Evolutionary conservation across 345 rosid species (phyloP).

Genomic region (Hypericum perforatum): DNA sequence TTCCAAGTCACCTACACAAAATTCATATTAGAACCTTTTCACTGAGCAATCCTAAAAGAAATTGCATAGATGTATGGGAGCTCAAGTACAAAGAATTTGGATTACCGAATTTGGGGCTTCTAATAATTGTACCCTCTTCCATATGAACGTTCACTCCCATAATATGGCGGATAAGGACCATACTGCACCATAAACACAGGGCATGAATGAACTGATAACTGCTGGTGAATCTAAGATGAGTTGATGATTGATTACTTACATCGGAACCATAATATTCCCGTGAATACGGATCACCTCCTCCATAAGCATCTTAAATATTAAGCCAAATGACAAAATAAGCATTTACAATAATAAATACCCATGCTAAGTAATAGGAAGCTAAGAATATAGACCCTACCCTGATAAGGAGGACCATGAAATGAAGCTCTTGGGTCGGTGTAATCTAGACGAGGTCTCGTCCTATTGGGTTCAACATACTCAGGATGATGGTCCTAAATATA

Average conservation of each 20-base stretch:
- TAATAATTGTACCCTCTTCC: slow-evolving; percentile 40
- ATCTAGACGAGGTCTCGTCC: slow-evolving; percentile 35
- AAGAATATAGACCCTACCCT: slow-evolving; percentile 20
- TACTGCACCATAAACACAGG: slow-evolving; percentile 27
- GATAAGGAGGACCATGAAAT: slow-evolving; percentile 31
- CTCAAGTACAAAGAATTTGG: slow-evolving; percentile 4
- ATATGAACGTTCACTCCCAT: slow-evolving; percentile 28
- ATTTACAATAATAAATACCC: background rate
- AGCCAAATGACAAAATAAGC: slow-evolving; percentile 11
- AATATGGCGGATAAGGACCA: slow-evolving; percentile 31
- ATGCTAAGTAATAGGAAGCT: slow-evolving; percentile 3
- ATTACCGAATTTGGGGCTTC: slow-evolving; percentile 23
- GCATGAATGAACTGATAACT: slow-evolving; percentile 6
- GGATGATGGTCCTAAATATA: slow-evolving; percentile 36
- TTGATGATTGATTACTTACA: slow-evolving; percentile 27
- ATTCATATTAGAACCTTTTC: slow-evolving; percentile 7
- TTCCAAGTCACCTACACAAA: slow-evolving; percentile 32
- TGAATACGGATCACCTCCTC: slow-evolving; percentile 26
- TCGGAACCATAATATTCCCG: slow-evolving; percentile 38
- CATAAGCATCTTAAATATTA: slow-evolving; percentile 33
- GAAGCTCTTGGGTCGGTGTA: slow-evolving; percentile 27
- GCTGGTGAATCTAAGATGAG: slow-evolving; percentile 6
- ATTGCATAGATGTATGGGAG: background rate
- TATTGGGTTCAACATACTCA: slow-evolving; percentile 38
- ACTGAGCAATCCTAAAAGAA: slow-evolving; percentile 1